A percentile compares a stretch with the other conserved stretches of the same genome.
These are phyloP conservation scores for Smithsoniella earleae DNA, from an alignment of 163 green algal genomes.

Conservation along the genomic window DNA sequence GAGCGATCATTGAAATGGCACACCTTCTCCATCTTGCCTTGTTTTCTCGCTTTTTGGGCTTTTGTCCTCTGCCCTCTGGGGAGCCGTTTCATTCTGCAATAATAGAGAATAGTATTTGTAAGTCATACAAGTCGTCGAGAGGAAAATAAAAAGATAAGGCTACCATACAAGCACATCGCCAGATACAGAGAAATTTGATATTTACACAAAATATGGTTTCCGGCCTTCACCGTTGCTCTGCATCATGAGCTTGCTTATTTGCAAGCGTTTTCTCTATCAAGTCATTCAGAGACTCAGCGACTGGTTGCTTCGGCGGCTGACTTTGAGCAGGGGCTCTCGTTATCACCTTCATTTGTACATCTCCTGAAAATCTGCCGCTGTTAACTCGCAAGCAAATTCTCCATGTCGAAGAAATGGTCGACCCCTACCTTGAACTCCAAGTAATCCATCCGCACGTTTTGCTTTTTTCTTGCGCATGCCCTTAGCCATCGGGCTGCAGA, in stretches of 20 bases:
- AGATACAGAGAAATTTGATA: too few relatives aligned
- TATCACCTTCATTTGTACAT: neutral
- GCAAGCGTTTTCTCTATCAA: neutral
- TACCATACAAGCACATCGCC: too few relatives aligned
- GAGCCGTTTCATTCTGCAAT: neutral
- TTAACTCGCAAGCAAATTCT: neutral
- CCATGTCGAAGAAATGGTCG: neutral
- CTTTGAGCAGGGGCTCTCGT: neutral
- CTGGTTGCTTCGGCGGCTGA: too few relatives aligned
- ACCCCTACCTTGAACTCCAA: neutral
- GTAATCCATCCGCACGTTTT: too few relatives aligned
- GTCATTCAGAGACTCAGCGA: neutral
- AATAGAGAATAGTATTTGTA: neutral
- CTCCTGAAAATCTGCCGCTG: neutral
- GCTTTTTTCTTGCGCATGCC: neutral
- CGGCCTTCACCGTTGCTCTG: neutral
- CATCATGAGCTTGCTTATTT: neutral
- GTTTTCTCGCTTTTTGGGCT: neutral
- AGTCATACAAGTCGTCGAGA: too few relatives aligned
- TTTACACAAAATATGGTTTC: neutral
- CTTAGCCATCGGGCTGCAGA: neutral
- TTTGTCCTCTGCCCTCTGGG: neutral
- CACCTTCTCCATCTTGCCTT: neutral
- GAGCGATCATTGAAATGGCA: neutral
- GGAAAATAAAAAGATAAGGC: too few relatives aligned